Percentiles rank a stretch among this genome's conserved stretches.
Evolutionary conservation across 441 rosid species (phyloP).

Genomic region (Jatropha multifida): DNA sequence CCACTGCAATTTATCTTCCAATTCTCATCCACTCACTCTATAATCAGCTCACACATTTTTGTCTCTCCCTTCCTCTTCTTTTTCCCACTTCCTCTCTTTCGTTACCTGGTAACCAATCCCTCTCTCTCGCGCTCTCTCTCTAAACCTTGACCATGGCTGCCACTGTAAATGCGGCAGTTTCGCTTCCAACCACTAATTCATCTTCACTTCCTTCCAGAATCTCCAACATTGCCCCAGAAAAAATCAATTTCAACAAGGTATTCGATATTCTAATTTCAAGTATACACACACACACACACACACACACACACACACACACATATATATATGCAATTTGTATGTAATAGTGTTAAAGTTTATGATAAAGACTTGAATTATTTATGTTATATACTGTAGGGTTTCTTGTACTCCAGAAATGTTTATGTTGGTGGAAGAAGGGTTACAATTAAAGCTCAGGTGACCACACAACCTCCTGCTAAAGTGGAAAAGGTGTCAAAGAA

Average conservation of each 20-base stretch:
- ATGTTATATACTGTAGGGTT: too few relatives aligned
- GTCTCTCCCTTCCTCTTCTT: not conserved
- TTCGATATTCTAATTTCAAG: too few relatives aligned
- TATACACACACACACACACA: too few relatives aligned
- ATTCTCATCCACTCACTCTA: conserved; percentile 13
- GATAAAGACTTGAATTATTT: too few relatives aligned
- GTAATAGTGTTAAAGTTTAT: too few relatives aligned
- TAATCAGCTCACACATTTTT: conserved; percentile 6
- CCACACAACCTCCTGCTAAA: conserved; percentile 79
- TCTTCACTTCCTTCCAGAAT: conserved; percentile 53
- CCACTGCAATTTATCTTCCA: not conserved
- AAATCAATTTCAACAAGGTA: conserved; percentile 75
- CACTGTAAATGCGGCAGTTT: conserved; percentile 76
- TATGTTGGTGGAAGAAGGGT: conserved; percentile 47
- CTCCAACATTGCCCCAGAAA: conserved; percentile 55
- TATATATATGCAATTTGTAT: not conserved
- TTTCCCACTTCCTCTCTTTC: not conserved
- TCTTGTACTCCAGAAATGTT: conserved; percentile 42
- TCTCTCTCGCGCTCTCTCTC: conserved; percentile 4
- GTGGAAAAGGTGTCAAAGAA: conserved; percentile 74
- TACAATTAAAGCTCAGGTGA: conserved; percentile 76
- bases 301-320: too few relatives aligned
- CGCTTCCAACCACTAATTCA: conserved; percentile 72
- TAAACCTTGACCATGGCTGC: conserved; percentile 58
- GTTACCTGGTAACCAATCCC: not conserved